These are phyloP conservation scores for Phaseolus coccineus DNA, from an alignment of 331 rosid species.

Conservation along the genomic window DNA sequence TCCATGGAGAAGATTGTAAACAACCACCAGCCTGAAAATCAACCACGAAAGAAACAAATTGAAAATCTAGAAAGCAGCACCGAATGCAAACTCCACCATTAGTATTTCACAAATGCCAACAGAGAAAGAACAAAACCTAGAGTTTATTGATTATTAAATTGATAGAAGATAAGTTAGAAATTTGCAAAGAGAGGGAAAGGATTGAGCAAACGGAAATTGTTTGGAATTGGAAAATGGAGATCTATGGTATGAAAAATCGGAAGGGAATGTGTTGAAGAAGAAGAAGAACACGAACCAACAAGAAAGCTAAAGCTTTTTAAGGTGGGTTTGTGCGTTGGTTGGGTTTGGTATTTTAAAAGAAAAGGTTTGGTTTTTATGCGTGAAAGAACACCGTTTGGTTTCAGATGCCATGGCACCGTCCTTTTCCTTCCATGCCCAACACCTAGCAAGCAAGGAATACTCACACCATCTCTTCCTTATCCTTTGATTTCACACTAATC, in stretches of 20 bases:
- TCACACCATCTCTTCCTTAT: not conserved
- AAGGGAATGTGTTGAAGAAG: not conserved
- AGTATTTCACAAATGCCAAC: not conserved
- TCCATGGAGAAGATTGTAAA: conserved; percentile 62
- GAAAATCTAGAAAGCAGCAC: conserved; percentile 12
- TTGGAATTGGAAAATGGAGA: not conserved
- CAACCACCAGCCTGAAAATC: conserved; percentile 52
- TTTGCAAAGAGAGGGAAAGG: not conserved
- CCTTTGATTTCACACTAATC: no score
- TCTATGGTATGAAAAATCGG: not conserved
- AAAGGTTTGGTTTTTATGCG: not conserved
- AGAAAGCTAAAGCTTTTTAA: not conserved
- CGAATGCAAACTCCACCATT: not conserved
- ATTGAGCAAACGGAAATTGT: not conserved
- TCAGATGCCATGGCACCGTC: conserved; percentile 17
- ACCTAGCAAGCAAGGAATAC: not conserved
- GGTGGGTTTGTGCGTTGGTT: not conserved
- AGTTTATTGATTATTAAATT: not conserved
- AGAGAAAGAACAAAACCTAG: conserved; percentile 22
- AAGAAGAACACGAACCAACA: not conserved
- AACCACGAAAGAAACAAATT: conserved; percentile 31
- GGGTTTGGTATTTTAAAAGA: not conserved
- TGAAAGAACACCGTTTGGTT: not conserved
- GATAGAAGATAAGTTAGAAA: not conserved
- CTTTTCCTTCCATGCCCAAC: not conserved